Percentiles rank a stretch among this genome's conserved stretches.
Conservation (phyloP, 257 asterid species). For the Primulina eburnea region DNA sequence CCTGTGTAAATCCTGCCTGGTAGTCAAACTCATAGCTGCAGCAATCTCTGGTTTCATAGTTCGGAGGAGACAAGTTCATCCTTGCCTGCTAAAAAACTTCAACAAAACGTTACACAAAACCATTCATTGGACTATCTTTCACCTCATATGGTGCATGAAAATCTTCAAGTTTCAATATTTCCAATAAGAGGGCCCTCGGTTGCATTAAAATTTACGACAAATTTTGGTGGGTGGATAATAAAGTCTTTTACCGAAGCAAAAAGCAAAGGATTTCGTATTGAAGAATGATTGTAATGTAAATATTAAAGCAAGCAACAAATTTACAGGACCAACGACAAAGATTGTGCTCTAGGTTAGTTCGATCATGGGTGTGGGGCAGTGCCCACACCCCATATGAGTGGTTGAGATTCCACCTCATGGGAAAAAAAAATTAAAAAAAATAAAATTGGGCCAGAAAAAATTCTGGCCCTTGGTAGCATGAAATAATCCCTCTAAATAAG, state of each 20-base stretch:
- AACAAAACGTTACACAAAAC: neutral
- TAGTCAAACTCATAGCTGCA: conserved; percentile 53
- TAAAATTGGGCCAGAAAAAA: no score
- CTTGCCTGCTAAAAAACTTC: conserved; percentile 24
- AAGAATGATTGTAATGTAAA: neutral
- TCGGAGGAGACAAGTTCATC: conserved; percentile 42
- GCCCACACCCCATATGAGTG: no score
- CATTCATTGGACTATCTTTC: neutral
- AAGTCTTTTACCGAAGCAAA: neutral
- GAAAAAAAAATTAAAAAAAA: no score
- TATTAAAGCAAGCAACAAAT: neutral
- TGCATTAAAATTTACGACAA: neutral
- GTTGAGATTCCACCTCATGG: no score
- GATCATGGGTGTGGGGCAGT: no score
- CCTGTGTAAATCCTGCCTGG: conserved; percentile 57
- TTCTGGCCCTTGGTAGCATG: no score
- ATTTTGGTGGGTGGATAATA: neutral
- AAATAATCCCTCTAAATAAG: no score
- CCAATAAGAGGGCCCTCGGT: neutral
- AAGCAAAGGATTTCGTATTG: neutral
- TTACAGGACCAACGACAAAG: neutral
- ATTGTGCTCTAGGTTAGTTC: no score
- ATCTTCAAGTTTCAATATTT: neutral
- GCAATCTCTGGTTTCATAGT: conserved; percentile 31
- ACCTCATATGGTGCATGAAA: neutral